A percentile compares a stretch with the other conserved stretches of the same genome.
Conservation (phyloP, 495 filamentous ascomycete species). For the Trichoderma reesei region DNA sequence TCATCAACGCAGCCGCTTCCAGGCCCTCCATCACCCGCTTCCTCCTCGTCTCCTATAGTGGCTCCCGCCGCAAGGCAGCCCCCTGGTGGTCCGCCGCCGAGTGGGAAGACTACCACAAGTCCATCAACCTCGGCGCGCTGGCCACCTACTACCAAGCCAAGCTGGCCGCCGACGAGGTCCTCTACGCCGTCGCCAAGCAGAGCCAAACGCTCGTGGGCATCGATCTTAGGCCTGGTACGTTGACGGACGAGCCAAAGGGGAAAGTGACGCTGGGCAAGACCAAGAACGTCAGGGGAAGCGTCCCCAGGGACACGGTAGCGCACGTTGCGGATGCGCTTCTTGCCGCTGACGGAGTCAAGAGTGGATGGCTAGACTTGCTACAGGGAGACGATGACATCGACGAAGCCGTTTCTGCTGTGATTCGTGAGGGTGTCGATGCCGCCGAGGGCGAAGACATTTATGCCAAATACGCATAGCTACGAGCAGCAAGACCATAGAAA, state of each 20-base stretch:
- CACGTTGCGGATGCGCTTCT: constrained; percentile 55
- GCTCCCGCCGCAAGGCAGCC: constrained; percentile 47
- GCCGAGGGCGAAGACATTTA: constrained; percentile 49
- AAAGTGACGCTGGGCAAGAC: constrained; percentile 58
- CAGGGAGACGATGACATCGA: constrained; percentile 47
- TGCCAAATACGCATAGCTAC: background rate
- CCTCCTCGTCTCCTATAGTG: constrained; percentile 61
- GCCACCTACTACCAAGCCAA: constrained; percentile 66
- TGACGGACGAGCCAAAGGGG: constrained; percentile 52
- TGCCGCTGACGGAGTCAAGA: constrained; percentile 41
- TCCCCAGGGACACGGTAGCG: constrained; percentile 62
- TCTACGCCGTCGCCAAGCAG: constrained; percentile 45
- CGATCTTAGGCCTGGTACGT: constrained; percentile 53
- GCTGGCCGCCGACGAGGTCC: constrained; percentile 60
- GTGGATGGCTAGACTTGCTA: constrained; percentile 36
- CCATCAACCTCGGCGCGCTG: constrained; percentile 44
- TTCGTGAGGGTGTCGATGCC: constrained; percentile 52
- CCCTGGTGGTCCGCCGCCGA: constrained; percentile 58
- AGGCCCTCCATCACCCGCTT: constrained; percentile 56
- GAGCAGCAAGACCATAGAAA: background rate
- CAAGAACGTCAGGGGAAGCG: constrained; percentile 35
- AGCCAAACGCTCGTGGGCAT: constrained; percentile 49
- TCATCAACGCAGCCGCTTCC: constrained; percentile 55
- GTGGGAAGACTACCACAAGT: constrained; percentile 37
- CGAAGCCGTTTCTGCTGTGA: constrained; percentile 54